phyloP scores from a whole-genome alignment of 306 rosid species.

The Cicer pinnatifidum region DNA sequence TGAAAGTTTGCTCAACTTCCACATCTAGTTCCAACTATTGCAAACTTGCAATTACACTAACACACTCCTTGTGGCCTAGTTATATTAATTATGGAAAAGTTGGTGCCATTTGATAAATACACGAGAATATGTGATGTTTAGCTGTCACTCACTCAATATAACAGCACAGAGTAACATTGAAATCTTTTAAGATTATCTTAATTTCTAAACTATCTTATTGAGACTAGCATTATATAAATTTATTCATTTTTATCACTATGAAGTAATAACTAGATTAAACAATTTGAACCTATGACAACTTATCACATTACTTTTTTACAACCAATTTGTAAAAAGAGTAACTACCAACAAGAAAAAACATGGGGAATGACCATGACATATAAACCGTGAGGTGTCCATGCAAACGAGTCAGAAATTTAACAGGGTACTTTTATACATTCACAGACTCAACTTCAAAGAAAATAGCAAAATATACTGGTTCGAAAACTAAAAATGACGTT shows the following conservation, averaged over 20 bases:
- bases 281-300: constrained; percentile 6
- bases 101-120: too few relatives aligned
- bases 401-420: neutral
- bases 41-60: neutral
- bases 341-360: neutral
- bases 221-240: neutral
- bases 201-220: neutral
- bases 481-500: constrained; percentile 27
- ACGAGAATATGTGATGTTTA: too few relatives aligned
- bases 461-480: constrained; percentile 14
- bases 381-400: neutral
- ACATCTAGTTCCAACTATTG: neutral
- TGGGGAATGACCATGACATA: constrained; percentile 20
- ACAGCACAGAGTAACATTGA: too few relatives aligned
- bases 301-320: neutral
- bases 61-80: neutral
- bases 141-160: too few relatives aligned
- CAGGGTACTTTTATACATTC: constrained; percentile 29
- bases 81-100: too few relatives aligned
- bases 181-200: too few relatives aligned
- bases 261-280: neutral
- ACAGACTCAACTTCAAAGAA: constrained; percentile 9
- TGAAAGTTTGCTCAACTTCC: neutral
- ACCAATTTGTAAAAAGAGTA: neutral
- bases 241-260: neutral